phyloP scores from a whole-genome alignment of 2,329 filamentous ascomycete species.

The Colletotrichum aenigma region DNA sequence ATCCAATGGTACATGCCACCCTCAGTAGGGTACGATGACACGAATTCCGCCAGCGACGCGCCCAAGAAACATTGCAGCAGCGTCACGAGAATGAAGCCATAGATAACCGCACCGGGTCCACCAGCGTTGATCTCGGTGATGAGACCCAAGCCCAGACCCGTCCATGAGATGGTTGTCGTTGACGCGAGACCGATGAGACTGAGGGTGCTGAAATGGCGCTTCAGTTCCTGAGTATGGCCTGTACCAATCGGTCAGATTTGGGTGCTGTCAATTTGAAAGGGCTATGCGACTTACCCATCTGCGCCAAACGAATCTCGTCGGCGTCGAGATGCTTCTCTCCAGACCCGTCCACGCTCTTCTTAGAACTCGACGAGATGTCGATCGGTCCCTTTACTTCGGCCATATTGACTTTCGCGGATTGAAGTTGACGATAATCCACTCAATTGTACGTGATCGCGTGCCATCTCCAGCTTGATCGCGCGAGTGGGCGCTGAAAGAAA shows the following conservation, averaged over 20 bases:
- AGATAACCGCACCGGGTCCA: conserved; percentile 52
- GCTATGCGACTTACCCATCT: conserved; percentile 38
- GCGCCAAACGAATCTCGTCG: conserved; percentile 45
- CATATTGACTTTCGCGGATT: background rate
- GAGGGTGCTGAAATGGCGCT: conserved; percentile 50
- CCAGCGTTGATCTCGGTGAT: conserved; percentile 52
- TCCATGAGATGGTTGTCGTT: conserved; percentile 55
- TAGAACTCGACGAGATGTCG: conserved; percentile 12
- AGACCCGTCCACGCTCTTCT: conserved; percentile 4
- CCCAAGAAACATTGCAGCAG: conserved; percentile 50
- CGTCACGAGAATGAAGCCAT: conserved; percentile 52
- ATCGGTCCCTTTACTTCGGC: background rate
- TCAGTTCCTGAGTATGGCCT: conserved; percentile 53
- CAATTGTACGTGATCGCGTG: background rate
- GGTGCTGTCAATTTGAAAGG: background rate
- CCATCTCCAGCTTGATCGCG: background rate
- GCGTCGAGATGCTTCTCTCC: conserved; percentile 27
- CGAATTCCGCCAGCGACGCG: conserved; percentile 50
- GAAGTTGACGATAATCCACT: background rate
- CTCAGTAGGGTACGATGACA: conserved; percentile 51
- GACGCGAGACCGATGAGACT: conserved; percentile 53
- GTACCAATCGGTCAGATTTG: conserved; percentile 4
- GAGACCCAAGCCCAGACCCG: conserved; percentile 46
- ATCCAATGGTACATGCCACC: conserved; percentile 59
- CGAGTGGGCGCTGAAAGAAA: background rate